Base-by-base conservation (phyloP, 75 land plant species). In the Picea glauca region DNA sequence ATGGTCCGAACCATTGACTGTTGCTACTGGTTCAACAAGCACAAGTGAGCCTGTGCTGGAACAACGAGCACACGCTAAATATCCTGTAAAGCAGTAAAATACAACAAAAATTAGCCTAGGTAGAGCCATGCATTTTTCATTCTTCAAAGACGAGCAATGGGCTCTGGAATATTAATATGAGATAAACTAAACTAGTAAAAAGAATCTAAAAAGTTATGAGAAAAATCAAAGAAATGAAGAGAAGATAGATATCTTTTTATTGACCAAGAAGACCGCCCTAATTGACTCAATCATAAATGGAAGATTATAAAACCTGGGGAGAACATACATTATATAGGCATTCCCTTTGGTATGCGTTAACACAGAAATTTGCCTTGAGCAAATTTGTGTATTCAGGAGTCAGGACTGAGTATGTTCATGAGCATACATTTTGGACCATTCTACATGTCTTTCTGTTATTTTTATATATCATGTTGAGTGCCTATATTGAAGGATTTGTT, bases 11-110 rank as follows among this genome's bases (percentile, higher is more conserved):
- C 84, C 83, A 62, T 84, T 90, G 13, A 79, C 58, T 17, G 87
- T 86, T 62, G 92, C 80, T 23, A 88, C 84, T 50, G 92, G 90
- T 70, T 92, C 92, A 75, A 87, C 77, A 57, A 90, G 84, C 65
- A 97, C 84, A 62, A 92, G 75, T 20, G 92, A 30, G 67, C 99
- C 99, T 38, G 94, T 85, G 80, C 89, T 88, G 72, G 96, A 90
- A 78, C 99, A 97, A 33, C 99, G 93, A 26, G 99, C 99, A 85
- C 99, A 97, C 31, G 98, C 91, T 58, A 97, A 86, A 76, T 97
- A 97, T 66, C 99, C 99, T 96, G 84, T 79, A 57, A 74, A 30
- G 7, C 17, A 84, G 56, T 15, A 81, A 21, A 46, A 58, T 1
- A 67, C n/a, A 60, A 40, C 63, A 78, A 60, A 26, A 23, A 79